These are phyloP conservation scores for Yamadazyma jaroonii DNA, from an alignment of 1,139 yeast species.

Conservation along the genomic window DNA sequence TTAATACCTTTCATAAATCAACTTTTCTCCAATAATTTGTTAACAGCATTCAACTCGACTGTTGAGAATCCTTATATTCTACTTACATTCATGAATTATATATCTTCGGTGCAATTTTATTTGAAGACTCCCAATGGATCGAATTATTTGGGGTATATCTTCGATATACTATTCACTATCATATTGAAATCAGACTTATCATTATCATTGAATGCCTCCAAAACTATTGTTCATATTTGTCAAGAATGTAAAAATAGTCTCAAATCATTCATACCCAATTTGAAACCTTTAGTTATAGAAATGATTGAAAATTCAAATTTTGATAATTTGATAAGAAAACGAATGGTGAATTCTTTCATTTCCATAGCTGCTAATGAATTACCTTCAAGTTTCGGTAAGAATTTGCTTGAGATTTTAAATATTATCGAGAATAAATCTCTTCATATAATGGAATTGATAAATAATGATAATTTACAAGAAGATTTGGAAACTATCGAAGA, in stretches of 20 bases:
- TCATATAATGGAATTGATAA: slow-evolving; percentile 12
- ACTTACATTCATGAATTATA: slow-evolving; percentile 48
- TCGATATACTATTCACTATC: slow-evolving; percentile 44
- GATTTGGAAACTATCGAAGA: slow-evolving; percentile 25
- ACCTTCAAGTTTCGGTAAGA: slow-evolving; percentile 31
- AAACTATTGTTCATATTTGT: slow-evolving; percentile 59
- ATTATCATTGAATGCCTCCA: slow-evolving; percentile 45
- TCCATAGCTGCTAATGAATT: slow-evolving; percentile 54
- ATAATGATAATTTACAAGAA: slow-evolving; percentile 3
- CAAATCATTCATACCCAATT: slow-evolving; percentile 45
- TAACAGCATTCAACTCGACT: slow-evolving; percentile 1
- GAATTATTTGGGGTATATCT: slow-evolving; percentile 42
- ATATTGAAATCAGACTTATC: slow-evolving; percentile 20
- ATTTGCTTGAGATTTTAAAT: slow-evolving; percentile 19
- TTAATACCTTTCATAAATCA: slow-evolving; percentile 26
- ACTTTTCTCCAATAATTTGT: slow-evolving; percentile 25
- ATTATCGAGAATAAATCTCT: slow-evolving; percentile 18
- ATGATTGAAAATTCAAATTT: slow-evolving; percentile 46
- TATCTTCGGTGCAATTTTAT: slow-evolving; percentile 56
- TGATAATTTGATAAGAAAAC: slow-evolving; percentile 55
- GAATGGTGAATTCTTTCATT: slow-evolving; percentile 59
- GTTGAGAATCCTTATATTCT: slow-evolving; percentile 8
- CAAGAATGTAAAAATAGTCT: slow-evolving; percentile 55
- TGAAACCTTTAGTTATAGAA: slow-evolving; percentile 50
- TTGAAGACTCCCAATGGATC: slow-evolving; percentile 39